Percentiles rank a stretch among this genome's conserved stretches.
phyloP scores from a whole-genome alignment of 805 yeast species.

The Yarrowia deformans region DNA sequence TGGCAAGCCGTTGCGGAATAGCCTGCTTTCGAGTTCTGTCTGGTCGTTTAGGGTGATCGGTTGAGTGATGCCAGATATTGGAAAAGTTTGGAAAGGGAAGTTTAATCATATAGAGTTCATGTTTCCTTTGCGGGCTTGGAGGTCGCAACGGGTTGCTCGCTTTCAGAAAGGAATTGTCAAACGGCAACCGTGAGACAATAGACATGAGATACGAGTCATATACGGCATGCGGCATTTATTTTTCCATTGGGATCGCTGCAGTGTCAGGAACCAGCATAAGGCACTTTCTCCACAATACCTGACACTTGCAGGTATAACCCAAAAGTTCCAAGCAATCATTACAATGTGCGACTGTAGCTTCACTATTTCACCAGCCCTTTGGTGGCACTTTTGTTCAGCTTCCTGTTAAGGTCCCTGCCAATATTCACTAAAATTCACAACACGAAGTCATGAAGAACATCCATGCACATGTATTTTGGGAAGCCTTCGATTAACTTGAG shows the following conservation, averaged over 20 bases:
- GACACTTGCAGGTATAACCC: not conserved
- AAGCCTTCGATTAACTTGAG: too few species aligned
- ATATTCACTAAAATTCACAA: not conserved
- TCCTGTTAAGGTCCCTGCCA: not conserved
- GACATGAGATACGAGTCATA: conserved; percentile 7
- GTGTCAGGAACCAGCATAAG: not conserved
- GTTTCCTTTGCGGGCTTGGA: conserved; percentile 5
- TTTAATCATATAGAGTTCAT: conserved; percentile 1
- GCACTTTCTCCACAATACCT: not conserved
- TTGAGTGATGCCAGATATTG: conserved; percentile 15
- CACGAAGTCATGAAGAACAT: not conserved
- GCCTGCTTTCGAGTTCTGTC: conserved; percentile 4
- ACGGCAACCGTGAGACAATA: conserved; percentile 24
- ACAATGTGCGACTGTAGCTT: not conserved
- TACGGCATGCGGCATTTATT: conserved; percentile 13
- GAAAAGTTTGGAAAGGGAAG: conserved; percentile 21
- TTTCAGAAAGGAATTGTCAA: conserved; percentile 22
- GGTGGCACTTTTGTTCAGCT: not conserved
- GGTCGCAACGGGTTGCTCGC: conserved; percentile 15
- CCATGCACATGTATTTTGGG: too few species aligned
- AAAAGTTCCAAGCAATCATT: not conserved
- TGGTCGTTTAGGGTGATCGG: conserved; percentile 19
- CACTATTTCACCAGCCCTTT: not conserved
- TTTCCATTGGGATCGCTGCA: not conserved
- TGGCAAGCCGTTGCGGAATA: conserved; percentile 10